Base-by-base conservation (phyloP, 495 filamentous ascomycete genomes). In the Neurospora sp. region DNA sequence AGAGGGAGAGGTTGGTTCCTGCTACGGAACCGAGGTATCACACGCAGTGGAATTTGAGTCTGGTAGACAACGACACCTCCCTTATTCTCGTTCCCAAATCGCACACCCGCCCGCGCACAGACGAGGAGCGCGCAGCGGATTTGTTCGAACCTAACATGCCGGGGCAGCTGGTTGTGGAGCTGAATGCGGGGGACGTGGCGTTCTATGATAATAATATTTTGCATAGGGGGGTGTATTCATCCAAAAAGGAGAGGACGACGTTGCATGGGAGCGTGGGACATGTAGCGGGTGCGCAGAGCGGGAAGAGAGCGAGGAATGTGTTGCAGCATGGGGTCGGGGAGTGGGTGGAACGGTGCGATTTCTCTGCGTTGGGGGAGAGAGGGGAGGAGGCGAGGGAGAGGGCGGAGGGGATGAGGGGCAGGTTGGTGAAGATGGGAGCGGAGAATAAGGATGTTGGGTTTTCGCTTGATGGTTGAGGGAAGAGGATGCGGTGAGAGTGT, bases 141-240 rank as follows among this genome's bases (percentile, higher is more conserved):
- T 88, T 89, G 0, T 89, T 86, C 73, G 91, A 88, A 75, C 73
- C 78, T 0, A 71, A 81, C 0, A 73, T 95, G 78, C 89, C 90
- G 14, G 89, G 84, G 4, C 87, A 92, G 82, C 74, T 90, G 38
- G 81, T 86, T 20, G 93, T 95, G 39, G 73, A 81, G 79, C 78
- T 94, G 75, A 81, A 88, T 76, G 84, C 92, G 0, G 93, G 93
- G 0, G 93, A 95, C 79, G 85, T 90, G 9, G 91, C 92, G 42
- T 96, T 96, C 77, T 95, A 96, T 78, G 88, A 96, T 81, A 94
- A 93, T 74, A 94, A 96, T 82, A 95, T 96, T 71, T 74, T 95
- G 78, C 93, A 96, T 72, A 85, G 93, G 2, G 93, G 92, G 1
- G 87, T 90, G n/a, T 96, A 96, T 77, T 82, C 84, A 5, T 82